These are phyloP conservation scores for Leccinum fibrillosum DNA, from an alignment of 768 basidiomycete genomes.

Conservation along the genomic window DNA sequence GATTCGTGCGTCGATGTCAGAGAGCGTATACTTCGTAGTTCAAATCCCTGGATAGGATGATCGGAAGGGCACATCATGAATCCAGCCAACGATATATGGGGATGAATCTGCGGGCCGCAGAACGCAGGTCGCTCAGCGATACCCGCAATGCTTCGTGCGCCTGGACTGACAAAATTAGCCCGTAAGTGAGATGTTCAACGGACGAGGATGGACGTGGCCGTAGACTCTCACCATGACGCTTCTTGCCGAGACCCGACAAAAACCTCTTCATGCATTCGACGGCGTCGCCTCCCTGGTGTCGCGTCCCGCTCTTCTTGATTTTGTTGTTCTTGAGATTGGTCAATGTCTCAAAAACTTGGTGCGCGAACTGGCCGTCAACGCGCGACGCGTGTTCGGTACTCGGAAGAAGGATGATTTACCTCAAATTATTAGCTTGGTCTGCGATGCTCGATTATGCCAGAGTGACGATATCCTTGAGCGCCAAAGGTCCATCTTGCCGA, in stretches of 20 bases:
- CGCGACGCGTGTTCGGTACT: too few relatives aligned
- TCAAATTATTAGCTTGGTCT: slow-evolving; percentile 45
- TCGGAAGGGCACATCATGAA: background rate
- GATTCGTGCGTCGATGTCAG: background rate
- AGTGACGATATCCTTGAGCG: slow-evolving; percentile 86
- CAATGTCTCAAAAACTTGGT: too few relatives aligned
- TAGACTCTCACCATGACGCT: too few relatives aligned
- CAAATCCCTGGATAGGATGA: background rate
- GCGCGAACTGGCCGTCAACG: slow-evolving; percentile 59
- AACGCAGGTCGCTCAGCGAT: slow-evolving; percentile 79
- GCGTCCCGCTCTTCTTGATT: too few relatives aligned
- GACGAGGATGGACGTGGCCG: too few relatives aligned
- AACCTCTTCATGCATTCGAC: too few relatives aligned
- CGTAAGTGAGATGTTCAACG: background rate
- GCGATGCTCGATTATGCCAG: slow-evolving; percentile 68
- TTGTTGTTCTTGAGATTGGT: too few relatives aligned
- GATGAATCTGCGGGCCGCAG: slow-evolving; percentile 39
- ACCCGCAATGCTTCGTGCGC: slow-evolving; percentile 86
- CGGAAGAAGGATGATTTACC: slow-evolving; percentile 34
- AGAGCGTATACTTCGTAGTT: too few relatives aligned
- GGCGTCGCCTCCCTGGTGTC: too few relatives aligned
- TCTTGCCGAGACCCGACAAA: too few relatives aligned
- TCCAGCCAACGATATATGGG: too few relatives aligned
- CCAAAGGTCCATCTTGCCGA: slow-evolving; percentile 86
- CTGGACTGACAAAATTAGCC: slow-evolving; percentile 48